phyloP scores from a whole-genome alignment of 352 stramenopile genomes.

The Thalassiosira allenii region DNA sequence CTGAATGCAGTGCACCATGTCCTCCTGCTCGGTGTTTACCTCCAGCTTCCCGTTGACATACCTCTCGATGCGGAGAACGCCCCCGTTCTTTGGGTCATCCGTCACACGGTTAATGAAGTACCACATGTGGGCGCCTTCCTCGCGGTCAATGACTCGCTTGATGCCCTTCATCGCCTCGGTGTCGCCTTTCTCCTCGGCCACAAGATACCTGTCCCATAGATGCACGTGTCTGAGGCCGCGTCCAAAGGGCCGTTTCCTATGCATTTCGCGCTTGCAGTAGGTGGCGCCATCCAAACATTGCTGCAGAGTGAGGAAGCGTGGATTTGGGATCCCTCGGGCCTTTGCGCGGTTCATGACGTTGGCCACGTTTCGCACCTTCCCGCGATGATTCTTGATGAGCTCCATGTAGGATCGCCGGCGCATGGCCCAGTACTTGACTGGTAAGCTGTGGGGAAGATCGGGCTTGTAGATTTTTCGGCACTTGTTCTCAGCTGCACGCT shows the following conservation, averaged over 20 bases:
- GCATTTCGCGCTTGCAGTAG: background rate
- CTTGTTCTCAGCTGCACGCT: slow-evolving; percentile 12
- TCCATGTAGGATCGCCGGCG: background rate
- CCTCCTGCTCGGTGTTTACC: background rate
- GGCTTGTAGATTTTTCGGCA: slow-evolving; percentile 36
- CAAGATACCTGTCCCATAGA: background rate
- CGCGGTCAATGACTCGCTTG: background rate
- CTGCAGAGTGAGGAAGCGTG: background rate
- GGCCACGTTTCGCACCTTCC: slow-evolving; percentile 3
- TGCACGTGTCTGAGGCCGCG: background rate
- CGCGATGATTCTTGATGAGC: slow-evolving; percentile 10
- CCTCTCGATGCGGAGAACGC: background rate
- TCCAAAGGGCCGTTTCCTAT: background rate
- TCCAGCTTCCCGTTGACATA: background rate
- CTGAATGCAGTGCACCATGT: too few relatives aligned
- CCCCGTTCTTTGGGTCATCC: background rate
- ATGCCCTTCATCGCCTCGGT: background rate
- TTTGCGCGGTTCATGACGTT: background rate
- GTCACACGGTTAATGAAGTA: background rate
- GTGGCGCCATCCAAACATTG: background rate
- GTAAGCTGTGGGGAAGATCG: slow-evolving; percentile 14
- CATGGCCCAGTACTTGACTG: slow-evolving; percentile 29
- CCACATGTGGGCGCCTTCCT: background rate
- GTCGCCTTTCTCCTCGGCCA: background rate
- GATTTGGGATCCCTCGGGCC: background rate